Evolutionary conservation across 176 grass and related monocot species (phyloP).

Genomic region (Phoenix roebelenii): DNA sequence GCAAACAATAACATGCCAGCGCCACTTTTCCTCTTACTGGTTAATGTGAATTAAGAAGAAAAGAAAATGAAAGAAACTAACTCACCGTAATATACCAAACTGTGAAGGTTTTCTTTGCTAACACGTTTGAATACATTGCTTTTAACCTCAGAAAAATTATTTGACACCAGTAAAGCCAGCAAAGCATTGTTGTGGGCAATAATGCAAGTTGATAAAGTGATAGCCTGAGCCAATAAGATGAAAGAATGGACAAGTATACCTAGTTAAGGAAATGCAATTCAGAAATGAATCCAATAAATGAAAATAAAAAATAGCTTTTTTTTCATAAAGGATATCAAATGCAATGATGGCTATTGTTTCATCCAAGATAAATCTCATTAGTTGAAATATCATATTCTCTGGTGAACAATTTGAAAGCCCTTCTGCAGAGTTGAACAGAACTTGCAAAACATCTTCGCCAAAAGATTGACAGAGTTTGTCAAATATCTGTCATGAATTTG

Average conservation of each 20-base stretch:
- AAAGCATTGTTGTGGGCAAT: slow-evolving; percentile 98
- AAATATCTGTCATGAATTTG: slow-evolving; percentile 59
- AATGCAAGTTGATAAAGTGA: slow-evolving; percentile 95
- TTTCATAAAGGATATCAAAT: slow-evolving; percentile 91
- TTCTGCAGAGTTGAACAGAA: slow-evolving; percentile 92
- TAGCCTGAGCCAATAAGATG: slow-evolving; percentile 91
- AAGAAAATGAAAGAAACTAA: slow-evolving; percentile 19
- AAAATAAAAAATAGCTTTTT: slow-evolving; percentile 3
- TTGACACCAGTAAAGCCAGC: slow-evolving; percentile 85
- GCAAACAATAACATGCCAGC: too few relatives aligned
- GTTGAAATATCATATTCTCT: slow-evolving; percentile 56
- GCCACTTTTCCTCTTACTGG: too few relatives aligned
- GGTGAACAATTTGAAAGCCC: slow-evolving; percentile 65
- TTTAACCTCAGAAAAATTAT: slow-evolving; percentile 96
- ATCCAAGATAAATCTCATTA: slow-evolving; percentile 76
- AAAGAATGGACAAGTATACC: slow-evolving; percentile 90
- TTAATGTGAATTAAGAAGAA: slow-evolving; percentile 5
- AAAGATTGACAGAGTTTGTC: slow-evolving; percentile 99
- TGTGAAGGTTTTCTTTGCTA: slow-evolving; percentile 98
- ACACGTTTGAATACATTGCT: slow-evolving; percentile 99
- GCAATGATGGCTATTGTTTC: slow-evolving; percentile 71
- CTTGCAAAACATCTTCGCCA: slow-evolving; percentile 95
- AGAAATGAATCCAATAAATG: neutral
- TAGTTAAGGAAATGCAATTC: slow-evolving; percentile 55
- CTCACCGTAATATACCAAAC: slow-evolving; percentile 95